Conservation (phyloP, 768 basidiomycete species). For the Crepidotus variabilis region DNA sequence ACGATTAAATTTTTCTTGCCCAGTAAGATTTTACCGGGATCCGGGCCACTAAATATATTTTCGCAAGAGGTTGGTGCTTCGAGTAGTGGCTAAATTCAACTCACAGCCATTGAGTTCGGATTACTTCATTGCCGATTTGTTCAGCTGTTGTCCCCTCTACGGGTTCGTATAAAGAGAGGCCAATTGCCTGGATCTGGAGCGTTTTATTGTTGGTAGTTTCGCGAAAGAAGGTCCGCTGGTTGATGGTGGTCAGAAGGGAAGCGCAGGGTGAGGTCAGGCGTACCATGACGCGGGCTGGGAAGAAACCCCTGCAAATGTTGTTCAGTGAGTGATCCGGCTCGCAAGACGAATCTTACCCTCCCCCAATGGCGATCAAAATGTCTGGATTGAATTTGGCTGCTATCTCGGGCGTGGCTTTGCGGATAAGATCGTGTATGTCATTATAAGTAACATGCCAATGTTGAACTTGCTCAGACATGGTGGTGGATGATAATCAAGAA, state of each 20-base stretch:
- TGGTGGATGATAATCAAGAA: conserved; percentile 8
- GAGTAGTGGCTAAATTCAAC: conserved; percentile 20
- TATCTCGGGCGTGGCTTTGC: conserved; percentile 60
- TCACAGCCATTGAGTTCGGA: conserved; percentile 96
- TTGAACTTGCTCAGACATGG: conserved; percentile 42
- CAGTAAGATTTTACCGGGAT: conserved; percentile 65
- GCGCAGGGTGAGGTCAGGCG: conserved; percentile 4
- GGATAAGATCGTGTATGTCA: conserved; percentile 88
- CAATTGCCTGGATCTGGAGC: conserved; percentile 94
- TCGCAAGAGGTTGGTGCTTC: conserved; percentile 2
- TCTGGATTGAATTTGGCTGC: conserved; percentile 81
- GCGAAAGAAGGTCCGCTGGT: conserved; percentile 81
- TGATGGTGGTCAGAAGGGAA: conserved; percentile 4
- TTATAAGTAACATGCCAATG: conserved; percentile 84
- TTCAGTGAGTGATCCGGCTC: conserved; percentile 15
- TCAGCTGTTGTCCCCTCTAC: conserved; percentile 72
- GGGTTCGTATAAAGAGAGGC: conserved; percentile 91
- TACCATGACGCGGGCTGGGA: conserved; percentile 91
- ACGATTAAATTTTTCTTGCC: conserved; percentile 84
- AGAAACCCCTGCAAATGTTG: conserved; percentile 68
- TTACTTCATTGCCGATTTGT: conserved; percentile 77
- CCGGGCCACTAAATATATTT: conserved; percentile 46
- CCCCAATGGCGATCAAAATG: conserved; percentile 81
- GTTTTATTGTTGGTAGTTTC: conserved; percentile 65
- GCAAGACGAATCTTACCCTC: conserved; percentile 59